Base-by-base conservation (phyloP, 2,329 filamentous ascomycete species). In the Paradendryphiella salina region DNA sequence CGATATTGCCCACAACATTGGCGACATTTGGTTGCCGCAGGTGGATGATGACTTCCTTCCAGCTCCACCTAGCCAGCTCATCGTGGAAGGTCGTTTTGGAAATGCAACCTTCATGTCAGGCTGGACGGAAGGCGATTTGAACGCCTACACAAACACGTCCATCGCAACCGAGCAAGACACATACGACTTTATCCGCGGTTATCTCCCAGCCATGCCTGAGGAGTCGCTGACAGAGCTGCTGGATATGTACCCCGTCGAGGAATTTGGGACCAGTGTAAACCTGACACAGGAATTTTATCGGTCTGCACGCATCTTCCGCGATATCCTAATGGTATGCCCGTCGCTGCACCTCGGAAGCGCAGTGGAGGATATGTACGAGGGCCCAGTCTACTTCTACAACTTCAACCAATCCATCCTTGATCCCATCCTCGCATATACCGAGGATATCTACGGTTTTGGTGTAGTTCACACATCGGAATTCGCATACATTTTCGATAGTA, bases 371-470 rank as follows among this genome's bases (percentile, higher is more conserved):
- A 68, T 65, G 20, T 72, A 67, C 3, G 74, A 73, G 51, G 59
- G 64, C 4, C 50, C 56, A 4, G 76, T 80, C 4, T 83, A 77
- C 59, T 65, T 81, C 1, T 82, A 79, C 63, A 67, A 77, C 52
- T 79, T 77, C 69, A 83, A 83, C 62, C 79, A 82, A 58, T 83
- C 80, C 0, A 72, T 83, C n/a, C 66, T 81, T 2, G 76, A 74
- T 3, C 70, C 75, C 0, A 72, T 78, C 23, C 61, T 82, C n/a
- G 64, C 66, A 8, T 43, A 67, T 3, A 35, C 53, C 6, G 57
- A 57, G 17, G 71, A 72, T 8, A 55, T 67, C 3, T 66, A 72
- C 1, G 77, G 77, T 1, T 59, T 78, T 4, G 80, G 80, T 21
- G 69, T 76, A 0, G 71, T 80, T 4, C 81, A 84, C 60, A 80